Conservation (phyloP, 164 flowering plant species). For the Pachysandra terminalis region DNA sequence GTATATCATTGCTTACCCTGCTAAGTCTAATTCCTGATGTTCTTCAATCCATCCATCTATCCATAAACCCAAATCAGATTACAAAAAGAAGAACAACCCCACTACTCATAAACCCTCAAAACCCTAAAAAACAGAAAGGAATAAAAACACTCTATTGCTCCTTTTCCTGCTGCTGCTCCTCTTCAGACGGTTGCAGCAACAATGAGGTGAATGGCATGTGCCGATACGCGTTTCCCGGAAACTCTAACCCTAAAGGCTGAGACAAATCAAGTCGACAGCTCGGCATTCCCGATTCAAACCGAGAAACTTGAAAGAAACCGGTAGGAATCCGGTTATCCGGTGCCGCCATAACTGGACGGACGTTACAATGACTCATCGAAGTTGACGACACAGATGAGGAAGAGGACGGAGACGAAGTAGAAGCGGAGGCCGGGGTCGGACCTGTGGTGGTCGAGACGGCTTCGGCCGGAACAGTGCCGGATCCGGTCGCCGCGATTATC, state of each 20-base stretch:
- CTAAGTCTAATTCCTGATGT: too few relatives aligned
- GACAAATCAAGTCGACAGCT: neutral
- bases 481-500: conserved; percentile 48
- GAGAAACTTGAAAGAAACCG: neutral
- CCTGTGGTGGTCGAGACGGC: conserved; percentile 24
- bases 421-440: neutral
- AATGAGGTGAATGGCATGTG: neutral
- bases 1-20: too few relatives aligned
- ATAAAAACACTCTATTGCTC: too few relatives aligned
- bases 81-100: neutral
- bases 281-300: neutral
- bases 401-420: neutral
- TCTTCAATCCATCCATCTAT: neutral
- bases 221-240: neutral
- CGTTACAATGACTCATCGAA: neutral
- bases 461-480: conserved; percentile 47
- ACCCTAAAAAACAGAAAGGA: too few relatives aligned
- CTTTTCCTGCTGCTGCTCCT: neutral
- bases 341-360: neutral
- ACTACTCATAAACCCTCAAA: neutral
- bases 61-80: neutral
- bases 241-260: neutral
- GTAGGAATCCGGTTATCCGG: neutral
- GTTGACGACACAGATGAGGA: neutral
- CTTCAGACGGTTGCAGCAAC: neutral